Evolutionary conservation across 2,329 filamentous ascomycete species (phyloP), one percentile per base, ranked within the genome.

Genomic region (Phialocephala sp.): DNA sequence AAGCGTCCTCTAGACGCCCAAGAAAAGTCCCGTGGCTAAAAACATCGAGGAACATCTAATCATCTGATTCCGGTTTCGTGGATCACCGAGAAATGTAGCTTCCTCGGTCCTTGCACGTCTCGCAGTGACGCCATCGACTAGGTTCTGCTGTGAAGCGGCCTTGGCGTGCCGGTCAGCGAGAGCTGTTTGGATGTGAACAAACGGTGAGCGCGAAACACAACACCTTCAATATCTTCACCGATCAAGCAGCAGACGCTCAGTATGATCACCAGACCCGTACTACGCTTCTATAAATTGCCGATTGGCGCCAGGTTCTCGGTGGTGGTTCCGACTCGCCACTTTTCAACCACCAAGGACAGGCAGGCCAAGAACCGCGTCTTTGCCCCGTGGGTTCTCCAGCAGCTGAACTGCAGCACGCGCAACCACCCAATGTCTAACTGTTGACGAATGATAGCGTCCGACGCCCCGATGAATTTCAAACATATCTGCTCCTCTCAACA

Each of bases 401-500:
- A 47, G 60, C 62, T 64, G 62, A 60, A 50, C 11, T 11, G 45
- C n/a, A 22, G 8, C 52, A 43, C 43, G 52, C 36, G 32, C 11
- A 43, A 62, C 43, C 50, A 59, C 58, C 6, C 27, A 32, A 43
- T 39, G 15, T 18, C 32, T 57, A 20, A 54, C 43, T 20, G 15
- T 8, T 67, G 60, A 67, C 54, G n/a, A 57, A 57, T 15, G 11
- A 9, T 64, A 88, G 86, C 43, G 82, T 88, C 71, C 85, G 85
- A 68, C 81, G 81, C 58, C 79, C 81, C 55, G 80, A 84, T 71
- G 82, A 85, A 68, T 83, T 89, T 74, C 76, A 82, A 72, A 85
- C 82, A 20, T 84, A 87, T 76, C 80, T 86, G 64, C 79, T 83
- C n/a, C 78, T 86, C 60, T 85, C 84, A 2, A 81, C 83, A 2